Conservation (phyloP, 306 rosid species). For the Cajanus cajan region DNA sequence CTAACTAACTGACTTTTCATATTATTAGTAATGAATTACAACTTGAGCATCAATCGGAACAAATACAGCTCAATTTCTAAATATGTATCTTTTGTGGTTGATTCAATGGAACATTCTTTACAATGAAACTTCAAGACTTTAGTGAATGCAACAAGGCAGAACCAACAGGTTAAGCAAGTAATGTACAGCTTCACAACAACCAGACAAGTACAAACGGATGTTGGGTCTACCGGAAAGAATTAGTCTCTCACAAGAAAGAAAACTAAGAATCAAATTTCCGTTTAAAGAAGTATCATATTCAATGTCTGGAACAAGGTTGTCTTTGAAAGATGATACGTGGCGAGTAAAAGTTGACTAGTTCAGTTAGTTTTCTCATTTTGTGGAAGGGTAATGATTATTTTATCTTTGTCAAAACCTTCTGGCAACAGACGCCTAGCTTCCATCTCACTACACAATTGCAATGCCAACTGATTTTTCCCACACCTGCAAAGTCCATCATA, state of each 20-base stretch:
- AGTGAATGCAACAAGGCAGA: not conserved
- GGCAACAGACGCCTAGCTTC: constrained; percentile 46
- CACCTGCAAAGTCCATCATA: constrained; percentile 49
- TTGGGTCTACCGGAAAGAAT: not conserved
- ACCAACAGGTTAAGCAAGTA: constrained; percentile 14
- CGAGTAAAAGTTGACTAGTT: not conserved
- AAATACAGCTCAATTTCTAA: constrained; percentile 10
- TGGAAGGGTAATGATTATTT: not conserved
- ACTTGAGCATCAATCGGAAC: constrained; percentile 6
- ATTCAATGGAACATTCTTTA: constrained; percentile 11
- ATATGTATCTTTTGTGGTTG: not conserved
- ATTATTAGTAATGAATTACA: not conserved
- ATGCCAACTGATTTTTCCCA: constrained; percentile 48
- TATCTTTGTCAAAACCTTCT: constrained; percentile 43
- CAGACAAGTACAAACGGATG: not conserved
- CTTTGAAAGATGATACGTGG: not conserved
- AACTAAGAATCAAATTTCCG: not conserved
- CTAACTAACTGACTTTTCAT: not conserved
- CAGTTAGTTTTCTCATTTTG: constrained; percentile 30
- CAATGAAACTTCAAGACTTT: constrained; percentile 11
- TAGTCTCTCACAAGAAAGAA: too few species aligned
- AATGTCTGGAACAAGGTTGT: not conserved
- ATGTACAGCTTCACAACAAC: constrained; percentile 13
- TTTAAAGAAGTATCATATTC: not conserved
- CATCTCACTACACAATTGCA: constrained; percentile 41